Evolutionary conservation across 805 yeast genomes (phyloP).

Genomic region (Ogataea parapolymorpha): DNA sequence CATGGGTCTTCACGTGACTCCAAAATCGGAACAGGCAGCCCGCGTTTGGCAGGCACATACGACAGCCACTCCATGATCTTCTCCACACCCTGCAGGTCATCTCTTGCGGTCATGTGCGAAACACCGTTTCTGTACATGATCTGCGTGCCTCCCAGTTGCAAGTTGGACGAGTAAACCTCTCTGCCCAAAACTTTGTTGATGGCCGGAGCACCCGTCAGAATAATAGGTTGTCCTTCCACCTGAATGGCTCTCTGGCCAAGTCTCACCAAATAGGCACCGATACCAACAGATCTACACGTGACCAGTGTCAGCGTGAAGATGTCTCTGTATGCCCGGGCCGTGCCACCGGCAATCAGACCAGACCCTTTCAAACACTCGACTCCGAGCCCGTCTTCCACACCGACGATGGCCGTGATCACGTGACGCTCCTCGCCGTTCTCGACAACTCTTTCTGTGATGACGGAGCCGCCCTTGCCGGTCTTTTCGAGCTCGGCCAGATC

Average conservation of each 20-base stretch:
- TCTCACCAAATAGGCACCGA: slow-evolving; percentile 98
- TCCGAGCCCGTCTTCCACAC: slow-evolving; percentile 95
- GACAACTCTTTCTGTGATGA: slow-evolving; percentile 72
- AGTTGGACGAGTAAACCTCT: slow-evolving; percentile 93
- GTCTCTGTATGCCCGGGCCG: slow-evolving; percentile 95
- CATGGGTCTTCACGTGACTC: slow-evolving; percentile 73
- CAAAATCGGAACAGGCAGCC: slow-evolving; percentile 85
- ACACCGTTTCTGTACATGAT: slow-evolving; percentile 99
- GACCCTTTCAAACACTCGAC: slow-evolving; percentile 98
- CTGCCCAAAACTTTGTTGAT: slow-evolving; percentile 94
- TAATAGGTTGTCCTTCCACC: slow-evolving; percentile 97
- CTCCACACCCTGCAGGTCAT: slow-evolving; percentile 94
- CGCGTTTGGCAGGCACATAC: slow-evolving; percentile 87
- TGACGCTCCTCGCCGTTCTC: slow-evolving; percentile 83
- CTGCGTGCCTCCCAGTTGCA: slow-evolving; percentile 98
- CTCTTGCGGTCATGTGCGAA: slow-evolving; percentile 94
- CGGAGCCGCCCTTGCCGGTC: slow-evolving; percentile 57
- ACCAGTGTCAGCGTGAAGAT: slow-evolving; percentile 97
- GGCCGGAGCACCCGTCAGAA: slow-evolving; percentile 98
- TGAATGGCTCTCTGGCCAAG: slow-evolving; percentile 98
- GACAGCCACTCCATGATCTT: slow-evolving; percentile 95
- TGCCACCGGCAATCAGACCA: slow-evolving; percentile 98
- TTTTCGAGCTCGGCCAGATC: slow-evolving; percentile 55
- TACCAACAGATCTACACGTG: slow-evolving; percentile 99
- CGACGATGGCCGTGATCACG: slow-evolving; percentile 80